These are phyloP conservation scores for Parathielavia appendiculata DNA, from an alignment of 495 filamentous ascomycete species.

Conservation along the genomic window DNA sequence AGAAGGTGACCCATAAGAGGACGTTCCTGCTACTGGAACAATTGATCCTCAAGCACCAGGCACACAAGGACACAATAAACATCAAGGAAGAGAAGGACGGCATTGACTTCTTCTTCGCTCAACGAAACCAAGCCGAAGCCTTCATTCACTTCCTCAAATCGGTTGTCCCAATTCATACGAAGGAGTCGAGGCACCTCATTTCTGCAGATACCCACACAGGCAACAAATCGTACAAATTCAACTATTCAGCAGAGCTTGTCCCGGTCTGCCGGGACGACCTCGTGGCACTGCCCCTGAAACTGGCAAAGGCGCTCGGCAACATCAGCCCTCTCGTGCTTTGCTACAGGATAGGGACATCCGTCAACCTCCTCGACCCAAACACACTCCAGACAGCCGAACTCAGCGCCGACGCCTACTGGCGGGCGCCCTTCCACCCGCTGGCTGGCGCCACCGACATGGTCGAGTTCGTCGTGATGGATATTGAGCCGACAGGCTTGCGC, in stretches of 20 bases:
- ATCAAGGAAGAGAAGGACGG: slow-evolving; percentile 94
- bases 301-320: slow-evolving; percentile 80
- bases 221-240: slow-evolving; percentile 87
- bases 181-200: slow-evolving; percentile 88
- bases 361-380: slow-evolving; percentile 84
- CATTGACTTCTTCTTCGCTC: slow-evolving; percentile 88
- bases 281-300: slow-evolving; percentile 81
- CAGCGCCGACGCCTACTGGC: slow-evolving; percentile 76
- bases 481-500: slow-evolving; percentile 67
- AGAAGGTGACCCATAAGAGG: slow-evolving; percentile 95
- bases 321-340: slow-evolving; percentile 66
- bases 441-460: slow-evolving; percentile 80
- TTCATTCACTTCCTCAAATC: slow-evolving; percentile 87
- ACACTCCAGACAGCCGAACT: slow-evolving; percentile 89
- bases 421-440: slow-evolving; percentile 73
- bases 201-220: slow-evolving; percentile 88
- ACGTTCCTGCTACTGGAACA: slow-evolving; percentile 97
- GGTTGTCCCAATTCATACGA: slow-evolving; percentile 69
- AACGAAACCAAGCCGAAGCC: slow-evolving; percentile 85
- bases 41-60: slow-evolving; percentile 86
- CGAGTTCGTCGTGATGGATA: slow-evolving; percentile 93
- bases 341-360: slow-evolving; percentile 77
- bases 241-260: slow-evolving; percentile 76
- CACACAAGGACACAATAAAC: slow-evolving; percentile 90
- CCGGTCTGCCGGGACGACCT: slow-evolving; percentile 97